Base-by-base conservation (phyloP, 1,139 yeast species). In the Magnusiomyces paraingens region DNA sequence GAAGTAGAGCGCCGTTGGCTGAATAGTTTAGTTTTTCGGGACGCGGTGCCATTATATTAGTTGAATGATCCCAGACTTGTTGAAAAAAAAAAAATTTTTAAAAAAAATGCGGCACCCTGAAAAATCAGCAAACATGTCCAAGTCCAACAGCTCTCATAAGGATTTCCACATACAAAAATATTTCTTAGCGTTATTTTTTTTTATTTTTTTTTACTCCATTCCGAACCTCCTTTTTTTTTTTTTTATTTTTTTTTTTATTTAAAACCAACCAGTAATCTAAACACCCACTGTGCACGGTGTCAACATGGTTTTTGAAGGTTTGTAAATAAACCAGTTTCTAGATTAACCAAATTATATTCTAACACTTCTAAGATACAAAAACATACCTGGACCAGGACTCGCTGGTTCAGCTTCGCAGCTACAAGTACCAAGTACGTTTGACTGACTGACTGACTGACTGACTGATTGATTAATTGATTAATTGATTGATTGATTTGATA, bases 391-490 rank as follows among this genome's bases (percentile, higher is more conserved):
- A 58, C 45, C 61, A 58, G 18, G 58, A 60, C 39, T 62, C 63
- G 21, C 48, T 65, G 50, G 56, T 53, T 52, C 58, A 63, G 51
- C 59, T 65, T 36, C 61, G 58, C 50, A 44, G 60, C 35, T 65
- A 65, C 57, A 58, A 61, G 52, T 65, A 65, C 54, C 53, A 57
- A 50, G 62, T 59, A 51, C 40, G 62, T 22, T 17, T 40, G 17
- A 32, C 32, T 41, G 12, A 21, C 26, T 29, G 18, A 3, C 18
- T 21, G 22, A 14, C 12, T n/a, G n/a, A n/a, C n/a, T n/a, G n/a
- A n/a, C n/a, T n/a, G n/a, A n/a, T n/a, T n/a, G n/a, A n/a, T n/a
- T n/a, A n/a, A n/a, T n/a, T n/a, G n/a, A n/a, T n/a, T n/a, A n/a
- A n/a, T n/a, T n/a, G n/a, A n/a, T n/a, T n/a, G n/a, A n/a, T n/a